A percentile compares a stretch with the other conserved stretches of the same genome.
phyloP scores from a whole-genome alignment of 805 yeast genomes.

The Yamadazyma laniorum region DNA sequence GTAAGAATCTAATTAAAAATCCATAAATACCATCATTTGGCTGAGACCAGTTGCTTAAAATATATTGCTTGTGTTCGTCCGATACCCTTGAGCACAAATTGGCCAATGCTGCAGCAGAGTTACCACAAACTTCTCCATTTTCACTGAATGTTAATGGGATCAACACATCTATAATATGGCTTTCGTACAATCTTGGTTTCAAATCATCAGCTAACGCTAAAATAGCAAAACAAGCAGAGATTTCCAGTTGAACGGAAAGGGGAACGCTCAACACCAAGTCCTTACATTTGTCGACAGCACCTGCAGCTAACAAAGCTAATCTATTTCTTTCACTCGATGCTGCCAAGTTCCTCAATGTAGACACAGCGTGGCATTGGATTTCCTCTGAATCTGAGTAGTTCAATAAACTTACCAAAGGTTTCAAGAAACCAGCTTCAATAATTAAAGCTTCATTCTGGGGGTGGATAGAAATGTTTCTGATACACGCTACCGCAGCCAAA shows the following conservation, averaged over 20 bases:
- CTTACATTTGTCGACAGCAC: conserved; percentile 91
- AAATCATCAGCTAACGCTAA: conserved; percentile 94
- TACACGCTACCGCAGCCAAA: conserved; percentile 96
- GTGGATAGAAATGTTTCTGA: conserved; percentile 94
- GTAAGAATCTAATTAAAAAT: conserved; percentile 76
- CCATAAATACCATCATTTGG: conserved; percentile 86
- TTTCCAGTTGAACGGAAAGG: conserved; percentile 92
- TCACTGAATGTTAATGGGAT: conserved; percentile 86
- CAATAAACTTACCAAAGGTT: conserved; percentile 82
- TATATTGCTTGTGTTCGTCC: conserved; percentile 69
- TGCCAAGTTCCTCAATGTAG: conserved; percentile 92
- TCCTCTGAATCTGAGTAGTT: conserved; percentile 89
- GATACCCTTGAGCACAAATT: conserved; percentile 86
- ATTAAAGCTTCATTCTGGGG: conserved; percentile 94
- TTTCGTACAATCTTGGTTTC: conserved; percentile 76
- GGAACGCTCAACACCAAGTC: conserved; percentile 82
- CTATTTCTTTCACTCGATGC: conserved; percentile 94
- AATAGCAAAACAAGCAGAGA: conserved; percentile 95
- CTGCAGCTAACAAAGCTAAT: conserved; percentile 87
- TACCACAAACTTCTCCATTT: conserved; percentile 95
- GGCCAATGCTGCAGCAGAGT: conserved; percentile 97
- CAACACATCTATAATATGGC: conserved; percentile 82
- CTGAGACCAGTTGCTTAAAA: conserved; percentile 71
- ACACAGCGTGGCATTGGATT: conserved; percentile 97
- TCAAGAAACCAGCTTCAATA: conserved; percentile 93